Percentiles rank a stretch among this genome's conserved stretches.
phyloP scores from a whole-genome alignment of 306 rosid species.

The Mimosa pudica region DNA sequence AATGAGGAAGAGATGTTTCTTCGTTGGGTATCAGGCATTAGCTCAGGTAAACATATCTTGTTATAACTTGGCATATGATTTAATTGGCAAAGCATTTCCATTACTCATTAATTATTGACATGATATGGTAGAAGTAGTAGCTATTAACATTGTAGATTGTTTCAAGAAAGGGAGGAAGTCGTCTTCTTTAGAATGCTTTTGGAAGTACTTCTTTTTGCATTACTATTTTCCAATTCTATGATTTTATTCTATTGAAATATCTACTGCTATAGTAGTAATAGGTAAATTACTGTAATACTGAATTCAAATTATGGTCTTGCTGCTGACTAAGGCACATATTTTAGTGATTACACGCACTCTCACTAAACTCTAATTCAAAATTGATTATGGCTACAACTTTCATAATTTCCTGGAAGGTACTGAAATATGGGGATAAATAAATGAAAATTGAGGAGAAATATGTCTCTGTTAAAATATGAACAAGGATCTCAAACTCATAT shows the following conservation, averaged over 20 bases:
- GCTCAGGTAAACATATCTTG: slow-evolving; percentile 71
- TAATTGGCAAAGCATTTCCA: slow-evolving; percentile 24
- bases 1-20: slow-evolving; percentile 79
- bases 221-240: neutral
- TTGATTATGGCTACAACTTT: no score
- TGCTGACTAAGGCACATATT: no score
- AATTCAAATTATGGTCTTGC: neutral
- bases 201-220: neutral
- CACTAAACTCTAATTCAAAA: no score
- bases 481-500: no score
- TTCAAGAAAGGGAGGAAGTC: neutral
- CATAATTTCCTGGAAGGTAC: no score
- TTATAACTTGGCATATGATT: slow-evolving; percentile 27
- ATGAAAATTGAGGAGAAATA: no score
- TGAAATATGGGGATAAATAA: no score
- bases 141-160: neutral
- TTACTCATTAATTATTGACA: slow-evolving; percentile 8
- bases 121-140: neutral
- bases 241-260: neutral
- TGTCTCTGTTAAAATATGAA: no score
- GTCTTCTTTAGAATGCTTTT: neutral
- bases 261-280: neutral
- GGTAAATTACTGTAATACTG: neutral
- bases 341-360: no score
- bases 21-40: slow-evolving; percentile 95